Evolutionary conservation across 257 asterid species (phyloP).

Genomic region (Osmanthus fragrans): DNA sequence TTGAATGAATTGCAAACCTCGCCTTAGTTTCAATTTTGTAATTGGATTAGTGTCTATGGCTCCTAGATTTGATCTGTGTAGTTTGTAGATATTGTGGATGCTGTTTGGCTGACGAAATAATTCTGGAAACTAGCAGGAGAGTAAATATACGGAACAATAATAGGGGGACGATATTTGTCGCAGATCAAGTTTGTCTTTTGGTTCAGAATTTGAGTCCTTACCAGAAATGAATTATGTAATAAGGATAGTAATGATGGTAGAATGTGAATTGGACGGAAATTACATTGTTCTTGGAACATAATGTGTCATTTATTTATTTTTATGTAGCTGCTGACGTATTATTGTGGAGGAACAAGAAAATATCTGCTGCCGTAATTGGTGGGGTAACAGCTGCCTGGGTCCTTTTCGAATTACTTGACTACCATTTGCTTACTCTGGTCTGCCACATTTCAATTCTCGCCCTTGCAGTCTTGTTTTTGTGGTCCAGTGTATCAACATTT

Average conservation of each 20-base stretch:
- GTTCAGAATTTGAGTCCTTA: background rate
- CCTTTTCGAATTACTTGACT: slow-evolving; percentile 74
- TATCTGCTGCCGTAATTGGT: slow-evolving; percentile 72
- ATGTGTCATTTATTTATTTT: slow-evolving; percentile 17
- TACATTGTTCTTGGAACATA: background rate
- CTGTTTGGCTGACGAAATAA: background rate
- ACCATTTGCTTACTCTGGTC: slow-evolving; percentile 75
- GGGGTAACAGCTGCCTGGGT: slow-evolving; percentile 80
- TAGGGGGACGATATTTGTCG: background rate
- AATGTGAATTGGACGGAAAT: background rate
- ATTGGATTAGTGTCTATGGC: background rate
- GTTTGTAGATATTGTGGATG: background rate
- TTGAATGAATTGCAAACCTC: background rate
- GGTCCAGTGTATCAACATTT: slow-evolving; percentile 74
- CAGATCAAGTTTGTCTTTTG: background rate
- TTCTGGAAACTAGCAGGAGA: background rate
- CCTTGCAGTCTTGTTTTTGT: slow-evolving; percentile 65
- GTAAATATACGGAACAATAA: background rate
- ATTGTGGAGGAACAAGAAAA: slow-evolving; percentile 89
- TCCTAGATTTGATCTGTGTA: background rate
- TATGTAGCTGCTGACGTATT: slow-evolving; percentile 82
- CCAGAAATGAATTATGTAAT: background rate
- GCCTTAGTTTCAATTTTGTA: background rate
- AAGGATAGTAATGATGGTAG: background rate
- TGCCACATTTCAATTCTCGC: slow-evolving; percentile 63